phyloP scores from a whole-genome alignment of 352 stramenopile genomes.

The Globisporangium emineosum region DNA sequence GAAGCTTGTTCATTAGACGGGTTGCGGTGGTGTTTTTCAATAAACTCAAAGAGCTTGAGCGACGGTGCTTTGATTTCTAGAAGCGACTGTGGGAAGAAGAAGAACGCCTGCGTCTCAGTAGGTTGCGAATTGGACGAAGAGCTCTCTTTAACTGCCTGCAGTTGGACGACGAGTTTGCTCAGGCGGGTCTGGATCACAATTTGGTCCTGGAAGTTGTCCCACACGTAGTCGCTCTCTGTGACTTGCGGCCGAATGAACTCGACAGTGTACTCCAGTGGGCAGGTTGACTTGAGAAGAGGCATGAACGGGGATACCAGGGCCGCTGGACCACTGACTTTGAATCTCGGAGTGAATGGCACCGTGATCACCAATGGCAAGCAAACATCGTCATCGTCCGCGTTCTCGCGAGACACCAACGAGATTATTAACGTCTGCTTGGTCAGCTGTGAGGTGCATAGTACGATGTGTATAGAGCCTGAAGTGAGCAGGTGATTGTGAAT shows the following conservation, averaged over 20 bases:
- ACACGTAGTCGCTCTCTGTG: constrained; percentile 45
- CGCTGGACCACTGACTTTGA: constrained; percentile 25
- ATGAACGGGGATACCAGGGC: constrained; percentile 16
- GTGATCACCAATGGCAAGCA: constrained; percentile 48
- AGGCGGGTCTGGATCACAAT: constrained; percentile 58
- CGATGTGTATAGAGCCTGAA: background rate
- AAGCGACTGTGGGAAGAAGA: constrained; percentile 30
- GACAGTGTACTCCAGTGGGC: constrained; percentile 25
- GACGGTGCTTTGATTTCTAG: constrained; percentile 39
- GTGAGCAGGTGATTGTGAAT: background rate
- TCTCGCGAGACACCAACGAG: constrained; percentile 8
- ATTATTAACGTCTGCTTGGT: constrained; percentile 9
- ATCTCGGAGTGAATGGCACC: constrained; percentile 42
- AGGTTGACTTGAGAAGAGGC: constrained; percentile 23
- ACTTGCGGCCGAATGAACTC: constrained; percentile 36
- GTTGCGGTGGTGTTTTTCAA: constrained; percentile 25
- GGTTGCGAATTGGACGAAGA: background rate
- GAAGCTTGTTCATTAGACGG: background rate
- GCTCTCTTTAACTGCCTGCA: constrained; percentile 30
- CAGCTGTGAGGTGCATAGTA: background rate
- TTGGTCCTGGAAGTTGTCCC: constrained; percentile 69
- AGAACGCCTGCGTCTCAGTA: background rate
- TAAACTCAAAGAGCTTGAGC: constrained; percentile 54
- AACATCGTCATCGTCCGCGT: background rate
- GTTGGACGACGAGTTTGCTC: constrained; percentile 35